Percentiles rank a stretch among this genome's conserved stretches.
Conservation (phyloP, 768 basidiomycete species). For the Tulasnella sp. region DNA sequence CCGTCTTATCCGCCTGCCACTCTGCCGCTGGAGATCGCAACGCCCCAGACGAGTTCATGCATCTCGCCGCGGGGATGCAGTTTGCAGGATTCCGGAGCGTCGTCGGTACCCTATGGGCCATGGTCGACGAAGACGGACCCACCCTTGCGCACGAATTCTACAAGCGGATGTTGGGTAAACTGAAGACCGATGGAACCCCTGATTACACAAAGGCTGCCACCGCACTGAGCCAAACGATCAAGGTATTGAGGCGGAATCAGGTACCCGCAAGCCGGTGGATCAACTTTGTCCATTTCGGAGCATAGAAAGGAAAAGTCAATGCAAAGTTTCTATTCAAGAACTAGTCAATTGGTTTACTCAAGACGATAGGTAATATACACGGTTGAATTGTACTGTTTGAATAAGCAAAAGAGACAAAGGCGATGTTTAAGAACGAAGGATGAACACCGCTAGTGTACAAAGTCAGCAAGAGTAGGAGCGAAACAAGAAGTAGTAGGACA, state of each 20-base stretch:
- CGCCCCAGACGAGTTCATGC: background rate
- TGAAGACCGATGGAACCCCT: background rate
- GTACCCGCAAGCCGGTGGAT: background rate
- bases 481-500: too few species aligned
- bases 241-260: background rate
- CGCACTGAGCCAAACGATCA: background rate
- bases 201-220: background rate
- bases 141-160: background rate
- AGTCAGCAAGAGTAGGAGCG: too few species aligned
- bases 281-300: background rate
- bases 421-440: too few species aligned
- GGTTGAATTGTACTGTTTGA: too few species aligned
- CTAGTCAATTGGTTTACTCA: too few species aligned
- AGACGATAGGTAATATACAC: too few species aligned
- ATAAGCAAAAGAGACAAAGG: too few species aligned
- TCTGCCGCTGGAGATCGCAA: background rate
- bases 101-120: background rate
- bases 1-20: background rate
- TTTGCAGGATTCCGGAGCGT: too few species aligned
- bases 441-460: too few species aligned
- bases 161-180: slow-evolving; percentile 6
- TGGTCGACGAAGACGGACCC: slow-evolving; percentile 1
- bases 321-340: too few species aligned
- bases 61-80: background rate
- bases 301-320: background rate